Conservation (phyloP, 129 eudicot species). For the Sambucus nigra region DNA sequence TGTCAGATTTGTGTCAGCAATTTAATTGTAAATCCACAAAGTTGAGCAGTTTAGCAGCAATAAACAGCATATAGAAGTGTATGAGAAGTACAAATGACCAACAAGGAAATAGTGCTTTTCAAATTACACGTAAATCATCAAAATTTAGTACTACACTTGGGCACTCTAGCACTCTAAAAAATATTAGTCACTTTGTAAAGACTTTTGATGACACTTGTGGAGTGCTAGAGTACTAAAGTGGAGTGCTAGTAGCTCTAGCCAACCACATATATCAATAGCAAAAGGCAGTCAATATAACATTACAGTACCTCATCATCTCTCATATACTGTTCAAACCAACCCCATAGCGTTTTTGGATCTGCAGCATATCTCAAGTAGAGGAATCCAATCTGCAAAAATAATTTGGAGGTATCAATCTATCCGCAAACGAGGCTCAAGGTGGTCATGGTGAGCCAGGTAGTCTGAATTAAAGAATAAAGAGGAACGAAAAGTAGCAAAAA, state of each 20-base stretch:
- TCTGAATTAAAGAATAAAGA: neutral
- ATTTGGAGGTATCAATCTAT: neutral
- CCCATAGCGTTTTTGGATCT: conserved; percentile 90
- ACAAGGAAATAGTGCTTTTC: too few relatives aligned
- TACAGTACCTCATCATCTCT: conserved; percentile 86
- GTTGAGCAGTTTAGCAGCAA: too few relatives aligned
- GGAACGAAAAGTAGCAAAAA: neutral
- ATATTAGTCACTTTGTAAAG: too few relatives aligned
- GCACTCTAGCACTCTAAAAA: too few relatives aligned
- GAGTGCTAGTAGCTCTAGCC: neutral
- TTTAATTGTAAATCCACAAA: too few relatives aligned
- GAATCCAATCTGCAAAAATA: conserved; percentile 69
- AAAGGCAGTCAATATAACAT: conserved; percentile 6
- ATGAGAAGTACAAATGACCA: neutral
- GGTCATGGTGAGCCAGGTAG: neutral
- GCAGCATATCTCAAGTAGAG: conserved; percentile 92
- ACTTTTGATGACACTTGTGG: too few relatives aligned
- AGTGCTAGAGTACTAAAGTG: too few relatives aligned
- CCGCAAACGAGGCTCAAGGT: conserved; percentile 1
- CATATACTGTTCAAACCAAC: conserved; percentile 88
- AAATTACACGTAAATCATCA: too few relatives aligned
- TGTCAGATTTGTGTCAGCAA: too few relatives aligned
- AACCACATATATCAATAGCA: neutral
- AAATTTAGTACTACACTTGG: too few relatives aligned
- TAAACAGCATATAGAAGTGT: neutral